Evolutionary conservation across 495 filamentous ascomycete genomes (phyloP).

Genomic region (Talaromyces liani): DNA sequence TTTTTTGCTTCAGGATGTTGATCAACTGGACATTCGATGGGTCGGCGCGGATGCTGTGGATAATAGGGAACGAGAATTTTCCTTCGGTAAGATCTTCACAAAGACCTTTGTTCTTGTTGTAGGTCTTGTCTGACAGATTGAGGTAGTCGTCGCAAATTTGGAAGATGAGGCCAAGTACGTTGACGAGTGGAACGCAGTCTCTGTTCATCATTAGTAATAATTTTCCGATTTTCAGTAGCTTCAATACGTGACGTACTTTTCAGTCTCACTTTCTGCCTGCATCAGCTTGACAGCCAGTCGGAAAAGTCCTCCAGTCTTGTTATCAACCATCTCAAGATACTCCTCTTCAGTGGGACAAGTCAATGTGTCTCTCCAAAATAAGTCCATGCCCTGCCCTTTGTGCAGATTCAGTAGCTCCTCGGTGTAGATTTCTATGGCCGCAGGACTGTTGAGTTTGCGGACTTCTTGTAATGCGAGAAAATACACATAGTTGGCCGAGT

Average conservation of each 20-base stretch:
- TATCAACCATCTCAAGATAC: conserved; percentile 97
- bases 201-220: conserved; percentile 18
- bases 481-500: conserved; percentile 95
- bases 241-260: conserved; percentile 31
- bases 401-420: conserved; percentile 92
- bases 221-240: no score
- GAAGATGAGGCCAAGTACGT: conserved; percentile 86
- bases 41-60: conserved; percentile 83
- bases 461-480: conserved; percentile 82
- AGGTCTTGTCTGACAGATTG: conserved; percentile 66
- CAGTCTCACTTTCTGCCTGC: conserved; percentile 72
- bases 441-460: conserved; percentile 63
- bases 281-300: conserved; percentile 90
- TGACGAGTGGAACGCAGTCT: conserved; percentile 81
- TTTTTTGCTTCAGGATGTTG: conserved; percentile 88
- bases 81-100: conserved; percentile 97
- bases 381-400: conserved; percentile 93
- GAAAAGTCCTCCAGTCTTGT: conserved; percentile 97
- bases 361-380: conserved; percentile 93
- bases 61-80: conserved; percentile 96
- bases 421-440: conserved; percentile 68
- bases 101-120: conserved; percentile 85
- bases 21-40: conserved; percentile 74
- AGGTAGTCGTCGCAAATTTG: conserved; percentile 97
- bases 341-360: conserved; percentile 93